A percentile compares a stretch with the other conserved stretches of the same genome.
Evolutionary conservation across 2,329 filamentous ascomycete genomes (phyloP).

Genomic region (Chaetothyriales sp.): DNA sequence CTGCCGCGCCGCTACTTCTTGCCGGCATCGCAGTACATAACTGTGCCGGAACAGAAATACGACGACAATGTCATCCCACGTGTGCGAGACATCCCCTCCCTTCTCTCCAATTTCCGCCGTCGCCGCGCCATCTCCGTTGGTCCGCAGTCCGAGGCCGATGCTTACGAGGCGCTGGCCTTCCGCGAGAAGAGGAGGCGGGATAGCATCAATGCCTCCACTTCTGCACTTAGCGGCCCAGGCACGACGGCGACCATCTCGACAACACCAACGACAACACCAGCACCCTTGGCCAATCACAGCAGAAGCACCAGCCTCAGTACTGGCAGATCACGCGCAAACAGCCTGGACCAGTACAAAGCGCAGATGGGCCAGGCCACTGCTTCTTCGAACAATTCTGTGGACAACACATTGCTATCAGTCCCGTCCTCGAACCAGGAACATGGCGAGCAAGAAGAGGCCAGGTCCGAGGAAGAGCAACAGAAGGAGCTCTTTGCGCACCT

Average conservation of each 20-base stretch:
- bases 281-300: constrained; percentile 1
- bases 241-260: neutral
- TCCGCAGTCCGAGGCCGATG: constrained; percentile 84
- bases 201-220: constrained; percentile 28
- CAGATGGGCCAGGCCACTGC: constrained; percentile 55
- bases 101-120: constrained; percentile 64
- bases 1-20: constrained; percentile 84
- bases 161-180: constrained; percentile 87
- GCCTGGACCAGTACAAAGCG: constrained; percentile 50
- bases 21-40: constrained; percentile 76
- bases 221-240: neutral
- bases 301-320: constrained; percentile 6
- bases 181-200: constrained; percentile 55
- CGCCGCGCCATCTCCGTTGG: constrained; percentile 76
- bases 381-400: constrained; percentile 13
- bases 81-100: constrained; percentile 69
- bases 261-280: neutral
- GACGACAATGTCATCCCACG: constrained; percentile 82
- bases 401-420: constrained; percentile 8
- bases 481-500: constrained; percentile 71
- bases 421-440: constrained; percentile 4
- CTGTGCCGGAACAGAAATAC: constrained; percentile 56
- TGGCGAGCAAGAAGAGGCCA: constrained; percentile 17
- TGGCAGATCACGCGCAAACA: constrained; percentile 14
- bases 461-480: constrained; percentile 35